Evolutionary conservation across 768 basidiomycete species (phyloP).

Genomic region (Boletus rex-veris): DNA sequence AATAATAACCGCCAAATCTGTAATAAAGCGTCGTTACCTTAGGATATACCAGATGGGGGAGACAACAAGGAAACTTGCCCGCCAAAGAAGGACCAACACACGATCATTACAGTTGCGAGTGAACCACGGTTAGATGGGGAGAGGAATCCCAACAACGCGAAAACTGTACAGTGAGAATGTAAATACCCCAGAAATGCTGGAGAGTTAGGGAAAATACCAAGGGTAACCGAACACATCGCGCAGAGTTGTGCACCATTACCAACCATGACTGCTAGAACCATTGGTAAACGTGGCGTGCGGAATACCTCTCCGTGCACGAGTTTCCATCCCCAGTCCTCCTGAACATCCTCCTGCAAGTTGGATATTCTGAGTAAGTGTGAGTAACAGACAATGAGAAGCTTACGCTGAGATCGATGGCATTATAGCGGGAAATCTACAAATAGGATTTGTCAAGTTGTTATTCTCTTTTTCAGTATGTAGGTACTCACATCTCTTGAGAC

Average conservation of each 20-base stretch:
- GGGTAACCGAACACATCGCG: slow-evolving; percentile 84
- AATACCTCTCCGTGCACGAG: slow-evolving; percentile 96
- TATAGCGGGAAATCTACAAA: slow-evolving; percentile 58
- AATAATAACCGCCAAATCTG: slow-evolving; percentile 87
- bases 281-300: slow-evolving; percentile 71
- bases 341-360: slow-evolving; percentile 74
- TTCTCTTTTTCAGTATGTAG: not conserved
- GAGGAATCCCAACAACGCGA: slow-evolving; percentile 88
- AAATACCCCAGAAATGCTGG: not conserved
- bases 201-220: slow-evolving; percentile 46
- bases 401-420: slow-evolving; percentile 87
- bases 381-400: slow-evolving; percentile 20
- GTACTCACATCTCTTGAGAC: slow-evolving; percentile 79
- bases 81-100: slow-evolving; percentile 94
- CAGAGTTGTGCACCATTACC: slow-evolving; percentile 64
- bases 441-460: not conserved
- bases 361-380: not conserved
- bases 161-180: slow-evolving; percentile 49
- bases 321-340: slow-evolving; percentile 99
- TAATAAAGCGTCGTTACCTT: not conserved
- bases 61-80: slow-evolving; percentile 41
- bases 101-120: slow-evolving; percentile 61
- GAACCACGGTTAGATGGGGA: slow-evolving; percentile 95
- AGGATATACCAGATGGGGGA: not conserved
- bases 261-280: slow-evolving; percentile 79